phyloP scores from a whole-genome alignment of 768 basidiomycete species.

The Phlegmacium glaucopus region DNA sequence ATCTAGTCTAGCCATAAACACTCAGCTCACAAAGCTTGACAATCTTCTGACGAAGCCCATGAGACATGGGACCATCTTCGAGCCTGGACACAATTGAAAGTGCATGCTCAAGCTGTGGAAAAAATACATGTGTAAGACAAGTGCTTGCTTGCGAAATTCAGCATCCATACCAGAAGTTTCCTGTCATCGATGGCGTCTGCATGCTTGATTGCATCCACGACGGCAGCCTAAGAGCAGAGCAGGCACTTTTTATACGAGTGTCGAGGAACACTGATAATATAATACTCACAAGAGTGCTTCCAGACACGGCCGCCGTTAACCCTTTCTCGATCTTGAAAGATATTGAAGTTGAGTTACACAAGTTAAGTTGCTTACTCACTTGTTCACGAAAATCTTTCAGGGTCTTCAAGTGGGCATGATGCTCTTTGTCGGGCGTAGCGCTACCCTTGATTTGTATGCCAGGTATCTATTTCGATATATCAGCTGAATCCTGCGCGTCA shows the following conservation, averaged over 20 bases:
- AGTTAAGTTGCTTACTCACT: slow-evolving; percentile 19
- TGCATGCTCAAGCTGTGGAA: slow-evolving; percentile 63
- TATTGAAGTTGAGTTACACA: not conserved
- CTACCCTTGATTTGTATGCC: not conserved
- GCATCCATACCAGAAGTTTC: slow-evolving; percentile 59
- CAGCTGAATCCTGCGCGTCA: too few relatives aligned
- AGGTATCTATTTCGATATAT: too few relatives aligned
- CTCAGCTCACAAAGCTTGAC: slow-evolving; percentile 53
- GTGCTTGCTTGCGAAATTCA: not conserved
- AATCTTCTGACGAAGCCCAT: slow-evolving; percentile 39
- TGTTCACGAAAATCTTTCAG: slow-evolving; percentile 42
- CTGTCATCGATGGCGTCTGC: slow-evolving; percentile 70
- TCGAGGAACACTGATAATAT: not conserved
- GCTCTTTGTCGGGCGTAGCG: slow-evolving; percentile 11
- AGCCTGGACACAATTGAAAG: slow-evolving; percentile 60
- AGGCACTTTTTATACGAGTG: not conserved
- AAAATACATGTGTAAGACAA: not conserved
- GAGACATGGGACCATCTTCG: slow-evolving; percentile 40
- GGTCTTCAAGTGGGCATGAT: slow-evolving; percentile 24
- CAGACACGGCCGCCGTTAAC: slow-evolving; percentile 29
- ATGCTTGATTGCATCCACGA: slow-evolving; percentile 60
- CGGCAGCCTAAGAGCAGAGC: slow-evolving; percentile 40
- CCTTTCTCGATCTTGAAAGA: slow-evolving; percentile 42
- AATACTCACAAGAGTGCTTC: slow-evolving; percentile 40
- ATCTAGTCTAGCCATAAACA: not conserved